Percentiles rank a stretch among this genome's conserved stretches.
Conservation (phyloP, 1,284 basidiomycete species). For the Cryptococcus sp. region DNA sequence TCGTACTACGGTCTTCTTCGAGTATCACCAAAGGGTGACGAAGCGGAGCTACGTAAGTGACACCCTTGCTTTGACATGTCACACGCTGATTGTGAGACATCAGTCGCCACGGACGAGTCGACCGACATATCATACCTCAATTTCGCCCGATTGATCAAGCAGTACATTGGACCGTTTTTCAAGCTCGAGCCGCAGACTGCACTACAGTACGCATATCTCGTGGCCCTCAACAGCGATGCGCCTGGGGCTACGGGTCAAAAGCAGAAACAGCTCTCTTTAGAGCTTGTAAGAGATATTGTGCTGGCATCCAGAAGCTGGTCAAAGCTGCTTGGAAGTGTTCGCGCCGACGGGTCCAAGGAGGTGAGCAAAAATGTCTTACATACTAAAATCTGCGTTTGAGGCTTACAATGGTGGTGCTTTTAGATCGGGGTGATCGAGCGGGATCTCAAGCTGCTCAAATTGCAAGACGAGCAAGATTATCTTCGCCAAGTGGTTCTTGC, state of each 20-base stretch:
- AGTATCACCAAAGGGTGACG: conserved; percentile 78
- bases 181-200: conserved; percentile 90
- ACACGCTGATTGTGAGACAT: conserved; percentile 48
- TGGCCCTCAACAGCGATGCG: conserved; percentile 76
- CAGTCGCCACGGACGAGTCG: conserved; percentile 63
- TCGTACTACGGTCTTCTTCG: conserved; percentile 92
- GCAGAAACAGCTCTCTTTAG: conserved; percentile 82
- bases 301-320: conserved; percentile 81
- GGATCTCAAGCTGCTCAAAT: conserved; percentile 72
- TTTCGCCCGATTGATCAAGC: conserved; percentile 83
- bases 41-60: conserved; percentile 73
- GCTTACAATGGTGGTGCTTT: conserved; percentile 1
- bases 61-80: background rate
- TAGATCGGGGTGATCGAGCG: conserved; percentile 86
- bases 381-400: no score
- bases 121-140: conserved; percentile 60
- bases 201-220: conserved; percentile 90
- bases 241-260: conserved; percentile 63
- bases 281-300: conserved; percentile 83
- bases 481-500: conserved; percentile 79
- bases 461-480: conserved; percentile 71
- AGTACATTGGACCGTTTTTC: conserved; percentile 88
- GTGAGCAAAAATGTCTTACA: conserved; percentile 57
- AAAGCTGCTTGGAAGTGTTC: conserved; percentile 84
- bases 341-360: conserved; percentile 82